Percentiles rank a stretch among this genome's conserved stretches.
These are phyloP conservation scores for Colletotrichum sp. DNA, from an alignment of 2,329 filamentous ascomycete species.

Conservation along the genomic window DNA sequence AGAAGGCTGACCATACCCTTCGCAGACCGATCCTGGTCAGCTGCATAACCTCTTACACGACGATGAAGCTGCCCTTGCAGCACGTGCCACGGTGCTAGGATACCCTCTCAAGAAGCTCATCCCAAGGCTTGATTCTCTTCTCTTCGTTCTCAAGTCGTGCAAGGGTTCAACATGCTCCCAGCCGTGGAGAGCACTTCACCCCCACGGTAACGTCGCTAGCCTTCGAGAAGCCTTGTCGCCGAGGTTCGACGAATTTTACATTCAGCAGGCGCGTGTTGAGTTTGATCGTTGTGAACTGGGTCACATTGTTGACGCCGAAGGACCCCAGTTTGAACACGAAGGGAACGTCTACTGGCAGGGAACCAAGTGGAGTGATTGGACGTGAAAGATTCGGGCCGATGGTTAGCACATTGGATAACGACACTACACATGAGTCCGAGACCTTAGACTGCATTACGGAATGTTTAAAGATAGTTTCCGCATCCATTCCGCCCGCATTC, in stretches of 20 bases:
- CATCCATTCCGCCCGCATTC: background rate
- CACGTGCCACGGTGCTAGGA: conserved; percentile 30
- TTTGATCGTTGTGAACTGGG: conserved; percentile 60
- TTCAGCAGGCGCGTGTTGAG: conserved; percentile 48
- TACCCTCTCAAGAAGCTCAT: conserved; percentile 43
- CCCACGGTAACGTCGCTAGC: conserved; percentile 52
- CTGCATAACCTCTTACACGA: conserved; percentile 30
- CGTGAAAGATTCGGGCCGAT: background rate
- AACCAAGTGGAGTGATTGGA: conserved; percentile 31
- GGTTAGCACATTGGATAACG: background rate
- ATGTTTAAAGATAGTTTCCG: background rate
- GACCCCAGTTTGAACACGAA: conserved; percentile 45
- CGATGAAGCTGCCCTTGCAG: conserved; percentile 12
- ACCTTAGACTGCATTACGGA: background rate
- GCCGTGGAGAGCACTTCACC: conserved; percentile 62
- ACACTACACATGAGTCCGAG: background rate
- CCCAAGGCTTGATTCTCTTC: conserved; percentile 60
- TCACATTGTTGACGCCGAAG: conserved; percentile 60
- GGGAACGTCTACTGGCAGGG: conserved; percentile 28
- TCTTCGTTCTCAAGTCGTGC: conserved; percentile 66
- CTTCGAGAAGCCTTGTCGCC: conserved; percentile 54
- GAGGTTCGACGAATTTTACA: conserved; percentile 58
- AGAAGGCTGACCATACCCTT: background rate
- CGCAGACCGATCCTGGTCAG: conserved; percentile 55
- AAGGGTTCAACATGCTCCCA: conserved; percentile 53